Percentiles rank a stretch among this genome's conserved stretches.
Evolutionary conservation across 441 rosid species (phyloP).

Genomic region (Populus trichocarpa): DNA sequence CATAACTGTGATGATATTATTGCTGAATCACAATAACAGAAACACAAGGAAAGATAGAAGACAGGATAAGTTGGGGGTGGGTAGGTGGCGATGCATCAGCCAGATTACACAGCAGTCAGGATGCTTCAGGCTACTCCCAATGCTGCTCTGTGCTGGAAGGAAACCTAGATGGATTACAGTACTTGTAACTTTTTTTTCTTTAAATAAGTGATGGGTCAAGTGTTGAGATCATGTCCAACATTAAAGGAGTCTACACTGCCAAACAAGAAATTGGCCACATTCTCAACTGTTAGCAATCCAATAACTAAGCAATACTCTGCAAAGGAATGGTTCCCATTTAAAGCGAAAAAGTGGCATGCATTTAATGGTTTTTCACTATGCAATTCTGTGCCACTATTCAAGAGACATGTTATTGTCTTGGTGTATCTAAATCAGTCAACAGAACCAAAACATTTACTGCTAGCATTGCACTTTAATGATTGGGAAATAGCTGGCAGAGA

Average conservation of each 20-base stretch:
- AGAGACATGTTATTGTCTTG: background rate
- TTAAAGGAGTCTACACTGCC: background rate
- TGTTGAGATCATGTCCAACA: background rate
- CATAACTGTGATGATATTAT: background rate
- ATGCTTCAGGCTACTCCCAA: background rate
- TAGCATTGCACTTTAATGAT: background rate
- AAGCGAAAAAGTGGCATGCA: background rate
- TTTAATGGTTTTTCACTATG: background rate
- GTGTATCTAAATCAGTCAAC: background rate
- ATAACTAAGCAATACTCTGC: background rate
- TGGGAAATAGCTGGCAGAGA: background rate
- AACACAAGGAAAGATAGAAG: background rate
- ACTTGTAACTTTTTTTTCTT: no score
- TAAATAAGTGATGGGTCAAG: background rate
- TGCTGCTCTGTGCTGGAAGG: background rate
- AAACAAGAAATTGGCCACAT: background rate
- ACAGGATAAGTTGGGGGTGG: background rate
- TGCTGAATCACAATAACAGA: background rate
- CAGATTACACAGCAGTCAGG: conserved; percentile 1
- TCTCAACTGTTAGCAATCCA: background rate
- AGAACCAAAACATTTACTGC: background rate
- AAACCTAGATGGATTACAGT: background rate
- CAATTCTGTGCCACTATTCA: background rate
- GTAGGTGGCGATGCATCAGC: background rate
- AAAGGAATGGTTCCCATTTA: background rate